Base-by-base conservation (phyloP, 495 filamentous ascomycete species). In the Glutinoglossum americanum region DNA sequence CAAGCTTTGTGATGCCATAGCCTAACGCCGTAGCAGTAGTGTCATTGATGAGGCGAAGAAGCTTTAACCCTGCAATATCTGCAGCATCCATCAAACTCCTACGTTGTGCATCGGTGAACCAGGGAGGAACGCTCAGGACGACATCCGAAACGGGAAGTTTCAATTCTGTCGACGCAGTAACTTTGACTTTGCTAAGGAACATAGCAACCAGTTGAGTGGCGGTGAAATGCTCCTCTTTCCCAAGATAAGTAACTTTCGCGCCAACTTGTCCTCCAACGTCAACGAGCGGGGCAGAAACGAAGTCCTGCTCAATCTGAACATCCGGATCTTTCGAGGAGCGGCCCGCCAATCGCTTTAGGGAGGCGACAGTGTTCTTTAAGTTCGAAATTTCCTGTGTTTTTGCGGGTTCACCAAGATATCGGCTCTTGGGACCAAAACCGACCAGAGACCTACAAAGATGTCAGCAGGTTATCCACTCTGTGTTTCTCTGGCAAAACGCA, bases 361-460 rank as follows among this genome's bases (percentile, higher is more conserved):
- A 89, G 68, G 80, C 74, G 71, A 97, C 85, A 56, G 92, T 99
- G 77, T 97, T 99, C 77, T 95, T 99, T 62, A 99, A 78, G 74
- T 99, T 99, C 62, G 90, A 96, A 66, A 94, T 90, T 75, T 97
- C 93, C 75, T 94, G 90, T 62, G 89, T 97, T 79, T 97, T 97
- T 57, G 92, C 92, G 55, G 86, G 72, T 73, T 97, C 92, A 61
- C 92, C 92, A 60, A 97, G 78, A 64, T 89, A 89, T 76, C 92
- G 82, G 68, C 79, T 84, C 73, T 90, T 93, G 64, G 87, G 84
- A 55, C 85, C 88, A 72, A 97, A 99, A 66, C 87, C 87, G 61
- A 99, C 92, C 59, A 99, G 78, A 62, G 92, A 85, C 56, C 89
- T 96, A 61, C 60, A 63, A 57, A 35, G 45, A 58, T 35, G 60